These are phyloP conservation scores for Penicillium bovifimosum DNA, from an alignment of 495 filamentous ascomycete genomes.

Conservation along the genomic window DNA sequence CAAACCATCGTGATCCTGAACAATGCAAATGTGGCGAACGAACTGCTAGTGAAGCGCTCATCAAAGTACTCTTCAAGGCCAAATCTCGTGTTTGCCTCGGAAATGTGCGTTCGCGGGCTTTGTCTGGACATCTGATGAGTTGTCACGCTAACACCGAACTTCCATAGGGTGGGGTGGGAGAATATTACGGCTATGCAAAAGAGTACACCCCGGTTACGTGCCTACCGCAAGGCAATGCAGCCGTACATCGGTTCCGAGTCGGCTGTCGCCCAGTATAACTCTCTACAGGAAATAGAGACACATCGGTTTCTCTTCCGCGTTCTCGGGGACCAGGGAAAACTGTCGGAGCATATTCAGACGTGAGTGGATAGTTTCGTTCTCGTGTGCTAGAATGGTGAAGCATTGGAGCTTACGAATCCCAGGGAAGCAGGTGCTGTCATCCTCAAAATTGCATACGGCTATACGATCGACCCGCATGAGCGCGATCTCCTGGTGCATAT, in stretches of 20 bases:
- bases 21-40: conserved; percentile 31
- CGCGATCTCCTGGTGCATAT: conserved; percentile 41
- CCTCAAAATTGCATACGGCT: conserved; percentile 46
- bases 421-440: conserved; percentile 40
- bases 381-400: neutral
- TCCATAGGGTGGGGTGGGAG: conserved; percentile 32
- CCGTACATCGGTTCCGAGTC: conserved; percentile 20
- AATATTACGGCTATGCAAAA: conserved; percentile 28
- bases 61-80: conserved; percentile 39
- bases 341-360: conserved; percentile 39
- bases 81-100: conserved; percentile 28
- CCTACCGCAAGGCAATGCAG: conserved; percentile 37
- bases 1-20: conserved; percentile 46
- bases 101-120: conserved; percentile 25
- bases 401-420: too few species aligned
- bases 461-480: conserved; percentile 37
- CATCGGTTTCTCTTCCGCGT: conserved; percentile 40
- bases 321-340: conserved; percentile 29
- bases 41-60: conserved; percentile 41
- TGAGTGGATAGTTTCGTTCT: conserved; percentile 6
- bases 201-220: conserved; percentile 35
- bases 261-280: conserved; percentile 28
- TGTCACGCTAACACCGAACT: neutral
- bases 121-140: neutral
- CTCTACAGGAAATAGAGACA: conserved; percentile 35